A percentile compares a stretch with the other conserved stretches of the same genome.
Evolutionary conservation across 2,329 filamentous ascomycete species (phyloP).

Genomic region (Trichoderma sp.): DNA sequence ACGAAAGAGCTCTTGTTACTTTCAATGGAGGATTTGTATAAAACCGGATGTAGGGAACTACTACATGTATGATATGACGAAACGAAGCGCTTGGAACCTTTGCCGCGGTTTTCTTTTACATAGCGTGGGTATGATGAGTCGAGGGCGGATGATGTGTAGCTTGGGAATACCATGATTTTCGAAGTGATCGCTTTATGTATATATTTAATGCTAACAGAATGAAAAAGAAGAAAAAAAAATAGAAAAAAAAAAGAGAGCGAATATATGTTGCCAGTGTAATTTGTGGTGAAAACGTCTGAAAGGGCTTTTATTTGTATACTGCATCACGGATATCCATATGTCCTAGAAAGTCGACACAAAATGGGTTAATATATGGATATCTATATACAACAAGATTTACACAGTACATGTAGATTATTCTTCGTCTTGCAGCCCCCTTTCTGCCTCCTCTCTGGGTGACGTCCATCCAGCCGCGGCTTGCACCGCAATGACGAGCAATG

Average conservation of each 20-base stretch:
- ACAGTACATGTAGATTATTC: background rate
- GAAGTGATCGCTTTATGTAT: background rate
- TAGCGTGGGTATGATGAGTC: background rate
- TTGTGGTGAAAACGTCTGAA: background rate
- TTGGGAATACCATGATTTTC: background rate
- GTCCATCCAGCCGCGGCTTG: slow-evolving; percentile 53
- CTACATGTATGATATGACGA: slow-evolving; percentile 3
- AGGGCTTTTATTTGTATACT: background rate
- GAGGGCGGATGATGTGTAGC: background rate
- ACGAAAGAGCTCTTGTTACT: background rate
- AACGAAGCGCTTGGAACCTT: background rate
- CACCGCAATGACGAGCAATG: slow-evolving; percentile 42
- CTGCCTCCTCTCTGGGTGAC: slow-evolving; percentile 34
- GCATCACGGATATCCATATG: background rate
- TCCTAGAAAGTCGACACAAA: background rate
- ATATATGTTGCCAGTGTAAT: background rate
- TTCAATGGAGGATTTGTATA: background rate
- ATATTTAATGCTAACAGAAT: background rate
- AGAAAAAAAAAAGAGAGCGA: too few species aligned
- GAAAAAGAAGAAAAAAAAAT: too few species aligned
- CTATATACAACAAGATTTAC: background rate
- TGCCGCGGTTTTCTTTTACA: background rate
- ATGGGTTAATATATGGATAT: background rate
- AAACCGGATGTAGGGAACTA: background rate
- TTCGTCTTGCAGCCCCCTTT: slow-evolving; percentile 26